A percentile compares a stretch with the other conserved stretches of the same genome.
These are phyloP conservation scores for Calycina marina DNA, from an alignment of 2,329 filamentous ascomycete genomes.

Conservation along the genomic window DNA sequence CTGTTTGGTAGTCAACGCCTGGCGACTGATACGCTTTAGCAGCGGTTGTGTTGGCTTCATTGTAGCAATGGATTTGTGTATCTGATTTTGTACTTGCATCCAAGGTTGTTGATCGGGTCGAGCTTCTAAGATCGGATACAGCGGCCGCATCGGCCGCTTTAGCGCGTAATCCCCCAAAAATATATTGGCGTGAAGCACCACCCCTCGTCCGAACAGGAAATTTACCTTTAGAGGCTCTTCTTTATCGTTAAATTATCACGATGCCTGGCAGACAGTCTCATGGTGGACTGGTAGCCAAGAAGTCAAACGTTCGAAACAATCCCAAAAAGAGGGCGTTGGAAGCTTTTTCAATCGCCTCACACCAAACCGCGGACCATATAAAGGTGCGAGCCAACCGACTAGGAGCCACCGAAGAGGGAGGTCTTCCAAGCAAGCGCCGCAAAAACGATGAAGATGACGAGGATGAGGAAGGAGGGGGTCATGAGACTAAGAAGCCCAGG, in stretches of 20 bases:
- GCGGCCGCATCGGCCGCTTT: too few species aligned
- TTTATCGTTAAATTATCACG: too few species aligned
- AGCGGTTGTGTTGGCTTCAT: conserved; percentile 59
- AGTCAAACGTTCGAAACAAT: conserved; percentile 26
- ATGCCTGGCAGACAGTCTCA: conserved; percentile 25
- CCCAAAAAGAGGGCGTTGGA: conserved; percentile 33
- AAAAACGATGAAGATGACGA: conserved; percentile 33
- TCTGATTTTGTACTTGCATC: conserved; percentile 11
- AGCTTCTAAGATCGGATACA: too few species aligned
- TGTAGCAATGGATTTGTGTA: conserved; percentile 2
- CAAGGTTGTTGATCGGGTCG: conserved; percentile 16
- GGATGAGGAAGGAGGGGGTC: conserved; percentile 24
- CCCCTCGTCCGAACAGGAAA: too few species aligned
- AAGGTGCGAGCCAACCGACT: conserved; percentile 42
- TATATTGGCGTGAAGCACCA: too few species aligned
- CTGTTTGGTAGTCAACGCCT: conserved; percentile 81
- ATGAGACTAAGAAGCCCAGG: conserved; percentile 23
- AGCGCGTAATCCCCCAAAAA: too few species aligned
- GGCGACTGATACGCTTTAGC: conserved; percentile 54
- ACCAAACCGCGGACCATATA: conserved; percentile 34
- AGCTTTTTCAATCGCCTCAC: conserved; percentile 50
- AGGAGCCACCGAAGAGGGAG: conserved; percentile 34
- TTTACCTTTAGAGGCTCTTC: too few species aligned
- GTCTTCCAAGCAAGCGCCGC: conserved; percentile 24
- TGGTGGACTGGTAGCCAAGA: conserved; percentile 18